Evolutionary conservation across 805 yeast genomes (phyloP).

Genomic region (Suhomyces prunicola): DNA sequence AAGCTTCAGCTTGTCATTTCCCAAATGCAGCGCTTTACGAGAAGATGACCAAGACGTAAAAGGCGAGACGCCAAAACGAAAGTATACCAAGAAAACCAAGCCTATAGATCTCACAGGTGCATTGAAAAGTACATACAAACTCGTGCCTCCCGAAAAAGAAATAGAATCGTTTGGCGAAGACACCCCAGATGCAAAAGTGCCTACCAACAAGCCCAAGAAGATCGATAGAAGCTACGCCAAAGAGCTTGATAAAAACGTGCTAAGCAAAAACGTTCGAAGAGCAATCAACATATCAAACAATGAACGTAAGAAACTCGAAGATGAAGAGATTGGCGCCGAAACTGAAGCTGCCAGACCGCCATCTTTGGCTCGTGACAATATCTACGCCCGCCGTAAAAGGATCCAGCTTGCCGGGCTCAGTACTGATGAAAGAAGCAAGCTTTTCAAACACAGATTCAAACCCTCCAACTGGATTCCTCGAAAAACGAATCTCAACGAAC

Average conservation of each 20-base stretch:
- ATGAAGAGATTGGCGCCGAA: neutral
- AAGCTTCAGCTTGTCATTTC: neutral
- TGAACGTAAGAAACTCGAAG: neutral
- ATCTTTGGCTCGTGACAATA: neutral
- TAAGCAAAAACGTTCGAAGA: slow-evolving; percentile 7
- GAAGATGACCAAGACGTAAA: neutral
- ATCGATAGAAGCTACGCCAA: slow-evolving; percentile 8
- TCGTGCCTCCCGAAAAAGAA: slow-evolving; percentile 7
- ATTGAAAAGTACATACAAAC: slow-evolving; percentile 6
- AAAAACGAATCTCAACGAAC: neutral
- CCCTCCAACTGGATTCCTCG: neutral
- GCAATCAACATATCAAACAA: slow-evolving; percentile 6
- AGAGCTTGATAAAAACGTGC: slow-evolving; percentile 10
- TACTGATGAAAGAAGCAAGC: neutral
- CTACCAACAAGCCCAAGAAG: slow-evolving; percentile 6
- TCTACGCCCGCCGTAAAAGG: neutral
- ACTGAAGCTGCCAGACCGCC: neutral
- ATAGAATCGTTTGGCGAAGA: slow-evolving; percentile 5
- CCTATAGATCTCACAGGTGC: slow-evolving; percentile 11
- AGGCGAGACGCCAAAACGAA: slow-evolving; percentile 1
- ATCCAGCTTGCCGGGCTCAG: neutral
- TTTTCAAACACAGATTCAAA: neutral
- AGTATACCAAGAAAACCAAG: slow-evolving; percentile 7
- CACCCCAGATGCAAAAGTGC: neutral
- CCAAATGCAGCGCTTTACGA: neutral